Conservation (phyloP, 75 land plant genomes). For the Pseudotsuga menziesii region DNA sequence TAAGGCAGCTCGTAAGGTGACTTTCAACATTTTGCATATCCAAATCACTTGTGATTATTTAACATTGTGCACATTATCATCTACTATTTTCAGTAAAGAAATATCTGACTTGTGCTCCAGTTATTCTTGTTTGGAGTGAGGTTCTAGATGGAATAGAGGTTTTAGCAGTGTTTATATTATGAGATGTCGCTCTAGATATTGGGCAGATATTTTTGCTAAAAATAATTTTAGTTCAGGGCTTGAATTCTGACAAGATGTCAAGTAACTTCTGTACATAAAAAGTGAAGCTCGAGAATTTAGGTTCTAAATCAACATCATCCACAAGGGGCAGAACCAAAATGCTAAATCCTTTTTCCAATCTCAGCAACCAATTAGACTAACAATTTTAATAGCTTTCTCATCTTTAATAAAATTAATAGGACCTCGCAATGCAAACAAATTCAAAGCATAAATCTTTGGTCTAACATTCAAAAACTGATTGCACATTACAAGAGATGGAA, state of each 20-base stretch:
- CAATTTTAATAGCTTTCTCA: neutral
- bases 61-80: neutral
- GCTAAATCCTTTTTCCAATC: neutral
- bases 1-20: conserved; percentile 94
- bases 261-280: neutral
- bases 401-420: neutral
- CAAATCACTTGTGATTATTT: neutral
- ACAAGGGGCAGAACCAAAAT: neutral
- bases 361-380: neutral
- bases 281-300: neutral
- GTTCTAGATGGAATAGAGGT: neutral
- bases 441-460: neutral
- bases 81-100: neutral
- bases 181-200: neutral
- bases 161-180: neutral
- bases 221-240: neutral
- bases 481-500: neutral
- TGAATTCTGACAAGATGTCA: neutral
- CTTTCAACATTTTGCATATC: neutral
- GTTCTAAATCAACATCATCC: neutral
- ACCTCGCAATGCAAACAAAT: neutral
- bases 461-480: neutral
- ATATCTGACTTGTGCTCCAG: neutral
- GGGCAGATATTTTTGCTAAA: neutral
- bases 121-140: neutral